Evolutionary conservation across 2,329 filamentous ascomycete species (phyloP).

Genomic region (Fusarium sp.): DNA sequence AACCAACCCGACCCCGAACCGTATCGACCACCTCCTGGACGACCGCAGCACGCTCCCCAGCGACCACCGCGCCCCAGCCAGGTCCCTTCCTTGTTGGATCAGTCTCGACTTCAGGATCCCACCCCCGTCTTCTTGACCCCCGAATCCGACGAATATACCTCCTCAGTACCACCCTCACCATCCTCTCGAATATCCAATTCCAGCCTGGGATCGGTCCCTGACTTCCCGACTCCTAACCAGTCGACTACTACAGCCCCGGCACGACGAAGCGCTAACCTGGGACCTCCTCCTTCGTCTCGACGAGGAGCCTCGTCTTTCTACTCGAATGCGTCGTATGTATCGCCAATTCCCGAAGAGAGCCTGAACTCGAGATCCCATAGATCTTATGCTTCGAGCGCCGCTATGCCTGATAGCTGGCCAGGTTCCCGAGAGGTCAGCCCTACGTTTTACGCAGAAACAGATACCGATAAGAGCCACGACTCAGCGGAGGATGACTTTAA

Average conservation of each 20-base stretch:
- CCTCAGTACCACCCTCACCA: slow-evolving; percentile 59
- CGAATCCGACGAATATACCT: slow-evolving; percentile 48
- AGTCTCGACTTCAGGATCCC: slow-evolving; percentile 64
- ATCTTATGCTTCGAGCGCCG: slow-evolving; percentile 78
- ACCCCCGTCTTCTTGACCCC: slow-evolving; percentile 60
- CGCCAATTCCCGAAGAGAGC: slow-evolving; percentile 80
- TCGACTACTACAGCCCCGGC: slow-evolving; percentile 42
- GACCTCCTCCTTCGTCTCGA: slow-evolving; percentile 69
- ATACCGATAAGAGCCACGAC: slow-evolving; percentile 56
- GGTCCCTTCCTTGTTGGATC: slow-evolving; percentile 69
- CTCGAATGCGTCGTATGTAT: slow-evolving; percentile 74
- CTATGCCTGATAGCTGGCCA: slow-evolving; percentile 76
- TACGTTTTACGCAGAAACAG: slow-evolving; percentile 61
- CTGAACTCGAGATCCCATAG: slow-evolving; percentile 66
- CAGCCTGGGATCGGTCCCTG: slow-evolving; percentile 67
- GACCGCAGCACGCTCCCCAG: slow-evolving; percentile 62
- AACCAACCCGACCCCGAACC: slow-evolving; percentile 50
- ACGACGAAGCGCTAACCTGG: slow-evolving; percentile 64
- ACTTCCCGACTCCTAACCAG: slow-evolving; percentile 61
- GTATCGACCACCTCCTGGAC: slow-evolving; percentile 63
- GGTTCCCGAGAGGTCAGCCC: slow-evolving; percentile 57
- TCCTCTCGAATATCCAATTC: slow-evolving; percentile 64
- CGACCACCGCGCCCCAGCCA: slow-evolving; percentile 69
- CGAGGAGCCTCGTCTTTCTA: slow-evolving; percentile 73
- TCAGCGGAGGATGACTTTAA: slow-evolving; percentile 58